Base-by-base conservation (phyloP, 2,329 filamentous ascomycete genomes). In the Cyphellophora attinorum region DNA sequence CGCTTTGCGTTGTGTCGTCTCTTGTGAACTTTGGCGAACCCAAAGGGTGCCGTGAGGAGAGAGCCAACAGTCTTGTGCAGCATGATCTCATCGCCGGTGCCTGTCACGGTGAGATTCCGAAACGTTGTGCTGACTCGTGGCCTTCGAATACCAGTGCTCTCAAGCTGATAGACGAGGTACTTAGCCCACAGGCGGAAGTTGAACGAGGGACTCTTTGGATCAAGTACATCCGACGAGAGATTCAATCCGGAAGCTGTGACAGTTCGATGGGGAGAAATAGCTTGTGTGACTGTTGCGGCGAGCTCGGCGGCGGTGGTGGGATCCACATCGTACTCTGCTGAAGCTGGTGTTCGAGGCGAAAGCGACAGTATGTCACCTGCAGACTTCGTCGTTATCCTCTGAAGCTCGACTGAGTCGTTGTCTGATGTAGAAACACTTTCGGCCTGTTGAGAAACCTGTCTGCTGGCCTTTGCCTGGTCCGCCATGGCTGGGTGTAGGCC, bases 61-160 rank as follows among this genome's bases (percentile, higher is more conserved):
- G 75, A 76, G 2, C 62, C 67, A 3, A 85, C 76, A 2, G 74
- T 84, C 36, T 76, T 64, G 50, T 86, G 81, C 2, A 84, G 61
- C 43, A 83, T 77, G 15, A 85, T 52, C 19, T 79, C 74, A 11
- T 76, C 60, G 13, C 72, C 70, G 51, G 74, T 61, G n/a, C 73
- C 79, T 35, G 75, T 67, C n/a, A 83, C 78, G 0, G 63, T 79
- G 32, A 83, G 61, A 37, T 76, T 64, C 44, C 71, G 64, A 72
- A 77, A 83, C 2, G 78, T 74, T 0, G 83, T 65, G 16, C 79
- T 79, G 3, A 28, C 34, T 31, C 43, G 21, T 29, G 25, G 30
- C 4, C 14, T 12, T 18, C 38, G 40, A 32, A 41, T 29, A 19
- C 40, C 33, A 15, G 37, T 31, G 21, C 39, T 14, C 23, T 44